Conservation (phyloP, 305 asterid genomes). For the Plantago rigida region DNA sequence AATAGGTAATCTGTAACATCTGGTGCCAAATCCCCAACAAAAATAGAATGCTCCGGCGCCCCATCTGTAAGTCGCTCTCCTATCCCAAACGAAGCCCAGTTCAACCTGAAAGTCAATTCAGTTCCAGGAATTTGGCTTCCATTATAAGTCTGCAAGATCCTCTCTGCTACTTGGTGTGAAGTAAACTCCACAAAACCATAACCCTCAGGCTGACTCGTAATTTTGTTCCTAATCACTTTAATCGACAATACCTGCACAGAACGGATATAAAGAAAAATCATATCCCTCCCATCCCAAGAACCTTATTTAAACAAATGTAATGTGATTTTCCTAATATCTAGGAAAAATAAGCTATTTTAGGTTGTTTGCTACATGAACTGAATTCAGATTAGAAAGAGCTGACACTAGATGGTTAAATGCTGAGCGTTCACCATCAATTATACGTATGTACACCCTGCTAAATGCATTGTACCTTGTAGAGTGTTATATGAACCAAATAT, state of each 20-base stretch:
- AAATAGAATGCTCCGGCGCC: slow-evolving; percentile 88
- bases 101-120: slow-evolving; percentile 80
- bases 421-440: too few relatives aligned
- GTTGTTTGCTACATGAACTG: too few relatives aligned
- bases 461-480: too few relatives aligned
- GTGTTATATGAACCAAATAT: too few relatives aligned
- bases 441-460: too few relatives aligned
- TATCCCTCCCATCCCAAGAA: too few relatives aligned
- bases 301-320: too few relatives aligned
- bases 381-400: too few relatives aligned
- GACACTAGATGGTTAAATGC: too few relatives aligned
- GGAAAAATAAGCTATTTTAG: too few relatives aligned
- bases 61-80: slow-evolving; percentile 69
- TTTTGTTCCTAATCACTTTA: slow-evolving; percentile 79
- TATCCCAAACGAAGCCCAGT: slow-evolving; percentile 92
- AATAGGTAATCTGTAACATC: slow-evolving; percentile 85
- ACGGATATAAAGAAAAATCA: too few relatives aligned
- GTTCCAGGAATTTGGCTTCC: slow-evolving; percentile 95
- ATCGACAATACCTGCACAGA: slow-evolving; percentile 63
- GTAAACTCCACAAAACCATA: slow-evolving; percentile 84
- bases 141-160: slow-evolving; percentile 64
- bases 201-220: slow-evolving; percentile 87
- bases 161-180: slow-evolving; percentile 73
- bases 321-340: too few relatives aligned
- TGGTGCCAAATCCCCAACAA: slow-evolving; percentile 94